A percentile compares a stretch with the other conserved stretches of the same genome.
phyloP scores from a whole-genome alignment of 225 moss, liverwort and hornwort genomes.

The Sphagnum tenellum region DNA sequence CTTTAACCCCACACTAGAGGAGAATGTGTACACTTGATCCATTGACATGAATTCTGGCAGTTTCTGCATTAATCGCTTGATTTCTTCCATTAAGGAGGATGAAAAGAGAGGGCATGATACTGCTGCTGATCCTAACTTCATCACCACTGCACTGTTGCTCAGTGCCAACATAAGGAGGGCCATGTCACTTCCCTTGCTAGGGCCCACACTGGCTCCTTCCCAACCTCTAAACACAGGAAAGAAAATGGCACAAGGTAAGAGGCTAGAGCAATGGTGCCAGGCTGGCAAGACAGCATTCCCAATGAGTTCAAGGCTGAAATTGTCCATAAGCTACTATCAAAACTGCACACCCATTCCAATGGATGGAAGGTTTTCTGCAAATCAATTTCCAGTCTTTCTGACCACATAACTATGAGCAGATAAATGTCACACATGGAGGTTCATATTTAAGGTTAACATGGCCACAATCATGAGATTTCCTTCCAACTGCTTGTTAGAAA shows the following conservation, averaged over 20 bases:
- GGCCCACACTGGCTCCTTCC: conserved; percentile 13
- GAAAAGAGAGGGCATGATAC: conserved; percentile 48
- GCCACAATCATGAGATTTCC: too few relatives aligned
- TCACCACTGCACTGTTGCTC: conserved; percentile 38
- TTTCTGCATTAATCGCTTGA: conserved; percentile 40
- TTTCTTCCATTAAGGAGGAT: conserved; percentile 21
- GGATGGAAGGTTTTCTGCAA: too few relatives aligned
- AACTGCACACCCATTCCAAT: too few relatives aligned
- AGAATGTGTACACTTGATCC: conserved; percentile 39
- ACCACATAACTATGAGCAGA: too few relatives aligned
- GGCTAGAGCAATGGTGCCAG: too few relatives aligned
- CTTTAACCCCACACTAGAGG: conserved; percentile 41
- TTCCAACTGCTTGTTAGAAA: too few relatives aligned
- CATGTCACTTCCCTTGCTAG: conserved; percentile 29
- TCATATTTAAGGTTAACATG: too few relatives aligned
- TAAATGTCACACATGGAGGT: too few relatives aligned
- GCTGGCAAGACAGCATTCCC: too few relatives aligned
- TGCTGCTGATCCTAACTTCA: conserved; percentile 48
- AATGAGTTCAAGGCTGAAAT: too few relatives aligned
- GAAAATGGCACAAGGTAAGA: neutral
- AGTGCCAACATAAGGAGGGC: conserved; percentile 46
- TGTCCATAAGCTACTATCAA: too few relatives aligned
- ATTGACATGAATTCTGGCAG: conserved; percentile 33
- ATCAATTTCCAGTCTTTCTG: too few relatives aligned
- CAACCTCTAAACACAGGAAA: conserved; percentile 32